These are phyloP conservation scores for Penicillium sp. DNA, from an alignment of 2,329 filamentous ascomycete species.

Conservation along the genomic window DNA sequence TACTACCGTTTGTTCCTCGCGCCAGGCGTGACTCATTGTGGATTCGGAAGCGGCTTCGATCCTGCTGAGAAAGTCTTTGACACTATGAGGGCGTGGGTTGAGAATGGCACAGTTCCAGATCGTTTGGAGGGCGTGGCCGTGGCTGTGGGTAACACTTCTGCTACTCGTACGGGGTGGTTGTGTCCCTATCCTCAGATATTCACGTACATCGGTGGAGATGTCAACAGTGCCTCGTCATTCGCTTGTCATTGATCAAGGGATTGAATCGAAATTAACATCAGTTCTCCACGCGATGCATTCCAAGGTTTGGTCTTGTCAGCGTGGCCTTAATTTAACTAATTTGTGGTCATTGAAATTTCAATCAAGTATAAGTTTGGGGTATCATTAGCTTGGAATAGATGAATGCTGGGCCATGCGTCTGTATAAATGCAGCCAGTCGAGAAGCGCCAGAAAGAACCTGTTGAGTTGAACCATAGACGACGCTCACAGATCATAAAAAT, in stretches of 20 bases:
- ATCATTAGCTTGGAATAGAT: no score
- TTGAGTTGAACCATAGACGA: no score
- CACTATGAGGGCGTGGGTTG: constrained; percentile 7
- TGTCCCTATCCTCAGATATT: constrained; percentile 8
- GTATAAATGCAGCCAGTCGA: no score
- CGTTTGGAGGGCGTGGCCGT: constrained; percentile 4
- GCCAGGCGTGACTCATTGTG: constrained; percentile 53
- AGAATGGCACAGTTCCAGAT: constrained; percentile 8
- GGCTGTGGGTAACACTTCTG: background rate
- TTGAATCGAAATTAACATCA: no score
- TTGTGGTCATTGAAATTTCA: no score
- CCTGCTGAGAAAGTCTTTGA: constrained; percentile 4
- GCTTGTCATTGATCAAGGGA: background rate
- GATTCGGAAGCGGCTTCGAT: constrained; percentile 4
- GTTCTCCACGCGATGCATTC: no score
- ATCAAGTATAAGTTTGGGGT: no score
- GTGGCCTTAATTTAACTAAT: no score
- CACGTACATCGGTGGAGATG: constrained; percentile 2
- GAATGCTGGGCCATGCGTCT: no score
- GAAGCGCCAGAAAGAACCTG: no score
- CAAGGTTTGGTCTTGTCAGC: no score
- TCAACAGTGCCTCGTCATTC: constrained; percentile 3
- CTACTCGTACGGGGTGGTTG: constrained; percentile 2
- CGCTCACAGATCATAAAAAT: no score
- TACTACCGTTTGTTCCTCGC: constrained; percentile 57